Base-by-base conservation (phyloP, 1,139 yeast species). In the Saccharomycopsis crataegensis region DNA sequence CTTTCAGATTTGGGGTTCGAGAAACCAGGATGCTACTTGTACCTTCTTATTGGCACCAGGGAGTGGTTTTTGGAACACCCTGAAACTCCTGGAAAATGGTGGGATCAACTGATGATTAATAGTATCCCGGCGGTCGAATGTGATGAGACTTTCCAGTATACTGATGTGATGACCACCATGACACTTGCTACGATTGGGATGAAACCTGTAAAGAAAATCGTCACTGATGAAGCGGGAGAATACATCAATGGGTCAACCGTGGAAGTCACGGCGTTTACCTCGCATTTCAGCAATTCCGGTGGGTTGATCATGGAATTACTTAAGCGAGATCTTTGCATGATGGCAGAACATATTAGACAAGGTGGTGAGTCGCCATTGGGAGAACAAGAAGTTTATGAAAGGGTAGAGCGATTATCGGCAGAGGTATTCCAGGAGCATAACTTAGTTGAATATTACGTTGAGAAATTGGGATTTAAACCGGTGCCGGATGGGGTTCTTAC, bases 211-310 rank as follows among this genome's bases (percentile, higher is more conserved):
- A 59, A 54, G 0, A 55, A 54, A 4, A 22, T 22, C 28, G 4
- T 4, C 28, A 22, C 28, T 22, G 28, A 22, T 22, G 28, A 22
- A 22, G 28, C 28, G 4, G 48, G 49, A 2, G 57, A 50, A 6
- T 55, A 51, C 4, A 14, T 12, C n/a, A 9, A 22, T 8, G 33
- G n/a, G 6, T 59, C 60, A 7, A 41, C 37, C 0, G 60, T 62
- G 56, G 82, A 78, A 57, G 55, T 81, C 2, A 79, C 86, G 0
- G 77, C 76, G 1, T 76, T 78, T 55, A 74, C 82, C 0, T 79
- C 86, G 0, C 79, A 74, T 55, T 64, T 70, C 58, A 73, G 74
- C 36, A 68, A 70, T 3, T 59, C 71, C 2, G 84, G 82, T 0
- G 62, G 71, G 0, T 57, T 59, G 8, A 56, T 79, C 32, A 63